Conservation (phyloP, 2,329 filamentous ascomycete species). For the Dothideomycetidae sp. region DNA sequence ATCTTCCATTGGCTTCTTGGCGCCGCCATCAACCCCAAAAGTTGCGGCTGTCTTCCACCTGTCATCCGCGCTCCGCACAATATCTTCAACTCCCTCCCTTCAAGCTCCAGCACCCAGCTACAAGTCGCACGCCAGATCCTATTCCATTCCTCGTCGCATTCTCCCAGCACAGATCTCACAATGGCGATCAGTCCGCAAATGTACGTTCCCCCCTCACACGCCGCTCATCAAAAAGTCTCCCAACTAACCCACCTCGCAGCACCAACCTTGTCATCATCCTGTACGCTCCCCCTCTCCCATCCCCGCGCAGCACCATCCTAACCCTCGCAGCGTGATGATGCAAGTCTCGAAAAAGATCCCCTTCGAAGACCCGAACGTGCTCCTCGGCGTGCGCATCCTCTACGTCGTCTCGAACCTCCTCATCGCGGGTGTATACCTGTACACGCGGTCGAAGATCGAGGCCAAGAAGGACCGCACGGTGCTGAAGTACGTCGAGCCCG, state of each 20-base stretch:
- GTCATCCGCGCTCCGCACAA: background rate
- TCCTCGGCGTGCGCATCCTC: constrained; percentile 48
- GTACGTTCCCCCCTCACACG: constrained; percentile 11
- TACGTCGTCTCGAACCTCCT: constrained; percentile 64
- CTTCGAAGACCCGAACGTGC: constrained; percentile 71
- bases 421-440: constrained; percentile 73
- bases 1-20: background rate
- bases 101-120: background rate
- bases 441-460: constrained; percentile 73
- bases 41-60: background rate
- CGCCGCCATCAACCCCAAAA: no score
- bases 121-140: constrained; percentile 3
- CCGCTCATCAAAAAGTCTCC: no score
- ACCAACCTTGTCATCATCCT: constrained; percentile 91
- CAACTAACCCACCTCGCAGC: constrained; percentile 40
- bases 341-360: constrained; percentile 92
- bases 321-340: constrained; percentile 58
- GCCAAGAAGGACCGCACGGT: constrained; percentile 97
- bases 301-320: background rate
- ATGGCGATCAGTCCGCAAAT: constrained; percentile 16
- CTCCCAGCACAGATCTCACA: background rate
- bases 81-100: background rate
- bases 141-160: background rate
- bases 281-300: constrained; percentile 14
- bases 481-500: constrained; percentile 95